Evolutionary conservation across 140 eudicot genomes (phyloP).

Genomic region (Anethum foeniculum): DNA sequence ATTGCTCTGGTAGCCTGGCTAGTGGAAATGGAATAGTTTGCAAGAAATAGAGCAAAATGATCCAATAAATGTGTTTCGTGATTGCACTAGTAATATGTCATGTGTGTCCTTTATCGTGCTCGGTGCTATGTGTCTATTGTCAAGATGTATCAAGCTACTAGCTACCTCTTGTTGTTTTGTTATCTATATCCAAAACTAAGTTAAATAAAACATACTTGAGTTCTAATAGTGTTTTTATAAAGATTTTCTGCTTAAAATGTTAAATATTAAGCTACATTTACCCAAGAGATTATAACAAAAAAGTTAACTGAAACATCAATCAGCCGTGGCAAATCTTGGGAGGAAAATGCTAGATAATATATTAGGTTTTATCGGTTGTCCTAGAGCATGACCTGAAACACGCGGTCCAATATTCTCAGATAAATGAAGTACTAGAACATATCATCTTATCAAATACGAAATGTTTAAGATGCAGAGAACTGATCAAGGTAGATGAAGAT

Average conservation of each 20-base stretch:
- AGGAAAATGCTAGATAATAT: no score
- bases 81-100: background rate
- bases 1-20: conserved; percentile 20
- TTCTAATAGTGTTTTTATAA: background rate
- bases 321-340: no score
- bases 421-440: background rate
- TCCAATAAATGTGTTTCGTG: background rate
- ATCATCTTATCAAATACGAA: background rate
- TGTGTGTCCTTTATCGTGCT: background rate
- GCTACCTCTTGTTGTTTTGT: background rate
- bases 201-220: conserved; percentile 16
- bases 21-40: conserved; percentile 28
- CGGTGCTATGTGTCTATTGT: background rate
- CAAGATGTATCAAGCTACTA: background rate
- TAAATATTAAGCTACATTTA: background rate
- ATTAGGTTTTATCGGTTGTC: background rate
- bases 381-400: background rate
- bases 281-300: no score
- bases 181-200: conserved; percentile 3
- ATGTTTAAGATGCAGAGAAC: background rate
- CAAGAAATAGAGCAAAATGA: conserved; percentile 15
- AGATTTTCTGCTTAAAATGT: background rate
- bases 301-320: no score
- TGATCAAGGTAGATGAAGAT: background rate
- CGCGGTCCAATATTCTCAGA: background rate